These are phyloP conservation scores for Backusella luteola DNA, from an alignment of 192 early-diverging fungal species.

Conservation along the genomic window DNA sequence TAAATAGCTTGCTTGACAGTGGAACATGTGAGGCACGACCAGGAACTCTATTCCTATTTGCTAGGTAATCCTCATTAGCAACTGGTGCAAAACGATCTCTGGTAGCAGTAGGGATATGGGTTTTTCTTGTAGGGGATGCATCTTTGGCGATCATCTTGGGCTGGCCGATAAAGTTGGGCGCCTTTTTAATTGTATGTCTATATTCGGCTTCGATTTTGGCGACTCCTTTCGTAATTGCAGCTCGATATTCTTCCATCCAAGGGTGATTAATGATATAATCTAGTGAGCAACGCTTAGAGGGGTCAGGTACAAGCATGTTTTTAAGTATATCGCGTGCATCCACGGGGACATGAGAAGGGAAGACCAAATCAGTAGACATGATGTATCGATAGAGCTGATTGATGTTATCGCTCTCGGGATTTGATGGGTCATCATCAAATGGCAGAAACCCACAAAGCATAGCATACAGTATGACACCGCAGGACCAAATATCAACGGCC, in stretches of 20 bases:
- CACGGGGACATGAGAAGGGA: constrained; percentile 65
- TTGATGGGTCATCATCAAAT: constrained; percentile 74
- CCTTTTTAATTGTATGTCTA: background rate
- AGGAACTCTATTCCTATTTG: background rate
- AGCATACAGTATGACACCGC: constrained; percentile 83
- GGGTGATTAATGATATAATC: constrained; percentile 60
- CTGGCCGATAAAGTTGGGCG: background rate
- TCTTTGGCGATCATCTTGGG: background rate
- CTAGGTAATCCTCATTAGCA: background rate
- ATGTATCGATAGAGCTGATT: constrained; percentile 66
- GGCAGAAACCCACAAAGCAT: constrained; percentile 74
- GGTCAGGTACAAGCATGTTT: constrained; percentile 78
- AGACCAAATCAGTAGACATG: constrained; percentile 55
- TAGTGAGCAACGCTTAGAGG: constrained; percentile 55
- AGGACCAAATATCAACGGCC: constrained; percentile 86
- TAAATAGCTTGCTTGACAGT: background rate
- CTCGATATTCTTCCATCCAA: constrained; percentile 38
- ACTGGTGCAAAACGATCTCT: constrained; percentile 5
- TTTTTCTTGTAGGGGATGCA: background rate
- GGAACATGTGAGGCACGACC: background rate
- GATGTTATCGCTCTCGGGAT: constrained; percentile 71
- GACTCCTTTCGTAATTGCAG: background rate
- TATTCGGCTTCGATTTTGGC: background rate
- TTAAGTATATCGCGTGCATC: constrained; percentile 64
- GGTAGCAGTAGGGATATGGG: background rate